phyloP scores from a whole-genome alignment of 306 rosid genomes.

The Lablab purpureus region DNA sequence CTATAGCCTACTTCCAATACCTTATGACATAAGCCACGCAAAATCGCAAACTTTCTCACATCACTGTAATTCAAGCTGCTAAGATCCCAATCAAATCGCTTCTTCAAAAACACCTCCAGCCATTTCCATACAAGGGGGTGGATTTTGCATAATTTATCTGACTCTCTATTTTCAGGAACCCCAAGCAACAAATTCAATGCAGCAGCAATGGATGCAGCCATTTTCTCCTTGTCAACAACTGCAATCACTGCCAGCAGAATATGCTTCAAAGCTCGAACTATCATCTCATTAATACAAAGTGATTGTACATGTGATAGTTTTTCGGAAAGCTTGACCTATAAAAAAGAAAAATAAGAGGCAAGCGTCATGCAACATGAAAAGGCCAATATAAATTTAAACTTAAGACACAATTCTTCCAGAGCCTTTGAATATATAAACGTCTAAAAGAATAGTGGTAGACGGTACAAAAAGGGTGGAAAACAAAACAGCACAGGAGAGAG shows the following conservation, averaged over 20 bases:
- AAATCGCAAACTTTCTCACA: slow-evolving; percentile 76
- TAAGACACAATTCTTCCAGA: slow-evolving; percentile 1
- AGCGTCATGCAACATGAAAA: slow-evolving; percentile 22
- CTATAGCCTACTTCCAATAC: slow-evolving; percentile 48
- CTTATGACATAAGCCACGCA: slow-evolving; percentile 91
- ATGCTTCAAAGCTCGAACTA: slow-evolving; percentile 91
- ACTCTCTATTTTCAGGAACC: slow-evolving; percentile 62
- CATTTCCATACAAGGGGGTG: slow-evolving; percentile 84
- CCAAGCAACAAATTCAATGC: slow-evolving; percentile 82
- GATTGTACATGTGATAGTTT: slow-evolving; percentile 64
- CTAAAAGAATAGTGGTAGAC: slow-evolving; percentile 27
- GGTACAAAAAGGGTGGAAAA: not conserved
- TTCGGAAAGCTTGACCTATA: slow-evolving; percentile 87
- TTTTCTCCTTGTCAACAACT: slow-evolving; percentile 58
- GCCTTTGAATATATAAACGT: not conserved
- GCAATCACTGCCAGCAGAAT: slow-evolving; percentile 86
- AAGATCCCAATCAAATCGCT: slow-evolving; percentile 80
- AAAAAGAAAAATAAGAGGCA: slow-evolving; percentile 45
- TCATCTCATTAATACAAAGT: slow-evolving; percentile 55
- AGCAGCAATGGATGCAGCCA: slow-evolving; percentile 76
- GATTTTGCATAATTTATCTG: slow-evolving; percentile 55
- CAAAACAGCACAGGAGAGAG: not conserved
- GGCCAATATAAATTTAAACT: not conserved
- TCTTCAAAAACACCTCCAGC: slow-evolving; percentile 75
- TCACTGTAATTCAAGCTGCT: slow-evolving; percentile 65